Base-by-base conservation (phyloP, 1,284 basidiomycete genomes). In the Pseudozyma thailandica region DNA sequence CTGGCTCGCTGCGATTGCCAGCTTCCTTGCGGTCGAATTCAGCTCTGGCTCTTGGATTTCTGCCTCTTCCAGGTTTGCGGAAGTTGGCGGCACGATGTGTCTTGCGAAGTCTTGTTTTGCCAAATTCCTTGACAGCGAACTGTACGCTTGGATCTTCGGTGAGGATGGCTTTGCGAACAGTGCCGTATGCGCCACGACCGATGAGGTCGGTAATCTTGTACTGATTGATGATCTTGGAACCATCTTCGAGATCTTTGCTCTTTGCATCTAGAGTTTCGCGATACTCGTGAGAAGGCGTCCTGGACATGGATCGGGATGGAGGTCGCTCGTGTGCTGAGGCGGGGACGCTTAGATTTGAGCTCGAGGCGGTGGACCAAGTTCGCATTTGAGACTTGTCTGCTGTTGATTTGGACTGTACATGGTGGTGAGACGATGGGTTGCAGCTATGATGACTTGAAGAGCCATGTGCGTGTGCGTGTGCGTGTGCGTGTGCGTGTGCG, bases 91-190 rank as follows among this genome's bases (percentile, higher is more conserved):
- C 46, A 13, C 74, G 71, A 15, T 76, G 60, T 2, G 53, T 75
- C 45, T 75, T 76, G 18, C 74, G 62, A 21, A 82, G 54, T 2
- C 80, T 59, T 20, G 76, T 78, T 54, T 82, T 82, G 51, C 79
- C 77, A 27, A 82, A 80, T 56, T 82, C 81, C 43, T 82, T 82
- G 54, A 82, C 70, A 13, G 70, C 75, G 21, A 74, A 69, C 16
- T 45, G 51, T 18, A 59, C 50, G n/a, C 41, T 35, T 13, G 60
- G 63, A 18, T 82, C 71, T 10, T 75, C 59, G 27, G 57, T 45
- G 26, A 78, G 52, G 43, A 65, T 44, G 16, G 79, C 81, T 12
- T 73, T 61, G 43, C 77, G 71, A 1, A 82, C 81, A 9, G 56
- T 70, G 0, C 78, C 81, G 41, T 80, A 82, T 4, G 79, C 66